Evolutionary conservation across 139 green algal species (phyloP).

Genomic region (Pleodorina starrii): DNA sequence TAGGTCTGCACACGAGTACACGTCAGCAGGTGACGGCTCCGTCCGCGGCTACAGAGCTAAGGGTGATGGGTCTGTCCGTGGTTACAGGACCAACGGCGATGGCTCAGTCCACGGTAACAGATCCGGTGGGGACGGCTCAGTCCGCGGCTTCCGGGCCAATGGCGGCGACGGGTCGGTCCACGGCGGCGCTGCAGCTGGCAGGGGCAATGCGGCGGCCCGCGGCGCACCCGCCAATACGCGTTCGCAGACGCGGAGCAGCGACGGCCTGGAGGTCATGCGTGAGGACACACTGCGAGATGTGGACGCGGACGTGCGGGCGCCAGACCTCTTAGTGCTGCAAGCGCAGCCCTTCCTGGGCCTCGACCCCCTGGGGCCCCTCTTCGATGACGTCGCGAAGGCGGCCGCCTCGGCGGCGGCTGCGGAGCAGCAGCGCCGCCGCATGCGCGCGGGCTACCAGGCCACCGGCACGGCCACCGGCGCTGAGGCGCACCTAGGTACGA

Average conservation of each 20-base stretch:
- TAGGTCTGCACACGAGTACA: background rate
- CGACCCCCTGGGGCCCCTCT: background rate
- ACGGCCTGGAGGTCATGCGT: background rate
- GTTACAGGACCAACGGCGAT: background rate
- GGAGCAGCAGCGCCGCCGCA: background rate
- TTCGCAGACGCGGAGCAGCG: background rate
- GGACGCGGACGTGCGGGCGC: background rate
- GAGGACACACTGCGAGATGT: background rate
- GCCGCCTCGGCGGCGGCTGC: background rate
- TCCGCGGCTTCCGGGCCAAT: background rate
- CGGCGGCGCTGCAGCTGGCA: background rate
- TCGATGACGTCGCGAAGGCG: background rate
- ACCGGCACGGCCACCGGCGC: background rate
- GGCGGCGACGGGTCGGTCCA: background rate
- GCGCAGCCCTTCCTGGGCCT: conserved; percentile 1
- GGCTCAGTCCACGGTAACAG: background rate
- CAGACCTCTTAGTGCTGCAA: background rate
- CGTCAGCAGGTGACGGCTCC: background rate
- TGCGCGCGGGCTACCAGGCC: background rate
- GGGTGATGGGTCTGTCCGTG: background rate
- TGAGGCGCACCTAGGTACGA: background rate
- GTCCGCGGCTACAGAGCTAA: background rate
- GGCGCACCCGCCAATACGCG: background rate
- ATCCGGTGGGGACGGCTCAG: background rate
- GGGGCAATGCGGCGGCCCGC: background rate